These are phyloP conservation scores for Mucor sp. DNA, from an alignment of 371 early-diverging fungal genomes.

Conservation along the genomic window DNA sequence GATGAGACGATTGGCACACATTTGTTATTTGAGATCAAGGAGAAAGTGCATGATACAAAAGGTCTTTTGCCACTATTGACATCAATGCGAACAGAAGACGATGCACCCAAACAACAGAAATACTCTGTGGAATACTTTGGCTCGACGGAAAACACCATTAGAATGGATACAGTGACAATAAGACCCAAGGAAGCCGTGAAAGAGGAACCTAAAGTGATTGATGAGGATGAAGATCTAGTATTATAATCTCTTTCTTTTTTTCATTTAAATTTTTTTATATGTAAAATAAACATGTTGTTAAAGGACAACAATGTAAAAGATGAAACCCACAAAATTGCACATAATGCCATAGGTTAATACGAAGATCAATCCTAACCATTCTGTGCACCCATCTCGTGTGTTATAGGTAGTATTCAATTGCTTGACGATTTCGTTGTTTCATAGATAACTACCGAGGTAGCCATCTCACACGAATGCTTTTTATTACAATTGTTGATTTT, in stretches of 20 bases:
- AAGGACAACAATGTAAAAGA: not conserved
- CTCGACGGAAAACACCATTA: constrained; percentile 15
- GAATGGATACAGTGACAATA: constrained; percentile 4
- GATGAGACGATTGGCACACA: constrained; percentile 30
- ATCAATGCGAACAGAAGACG: constrained; percentile 20
- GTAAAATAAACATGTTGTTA: not conserved
- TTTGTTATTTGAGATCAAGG: constrained; percentile 26
- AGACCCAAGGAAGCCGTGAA: not conserved
- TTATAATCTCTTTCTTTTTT: not conserved
- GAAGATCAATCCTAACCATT: constrained; percentile 31
- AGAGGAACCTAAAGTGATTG: not conserved
- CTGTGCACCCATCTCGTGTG: constrained; percentile 36
- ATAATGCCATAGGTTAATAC: constrained; percentile 30
- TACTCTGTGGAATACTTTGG: not conserved
- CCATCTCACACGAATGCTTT: constrained; percentile 44
- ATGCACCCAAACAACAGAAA: not conserved
- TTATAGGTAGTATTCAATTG: constrained; percentile 32
- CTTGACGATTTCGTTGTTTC: constrained; percentile 41
- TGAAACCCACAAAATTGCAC: constrained; percentile 37
- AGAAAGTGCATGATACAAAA: constrained; percentile 12
- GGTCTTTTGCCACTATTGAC: constrained; percentile 18
- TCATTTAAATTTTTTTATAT: not conserved
- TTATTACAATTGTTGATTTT: constrained; percentile 30
- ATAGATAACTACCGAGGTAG: constrained; percentile 28
- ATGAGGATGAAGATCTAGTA: not conserved